A percentile compares a stretch with the other conserved stretches of the same genome.
phyloP scores from a whole-genome alignment of 768 basidiomycete genomes.

The Tulasnella sp. region DNA sequence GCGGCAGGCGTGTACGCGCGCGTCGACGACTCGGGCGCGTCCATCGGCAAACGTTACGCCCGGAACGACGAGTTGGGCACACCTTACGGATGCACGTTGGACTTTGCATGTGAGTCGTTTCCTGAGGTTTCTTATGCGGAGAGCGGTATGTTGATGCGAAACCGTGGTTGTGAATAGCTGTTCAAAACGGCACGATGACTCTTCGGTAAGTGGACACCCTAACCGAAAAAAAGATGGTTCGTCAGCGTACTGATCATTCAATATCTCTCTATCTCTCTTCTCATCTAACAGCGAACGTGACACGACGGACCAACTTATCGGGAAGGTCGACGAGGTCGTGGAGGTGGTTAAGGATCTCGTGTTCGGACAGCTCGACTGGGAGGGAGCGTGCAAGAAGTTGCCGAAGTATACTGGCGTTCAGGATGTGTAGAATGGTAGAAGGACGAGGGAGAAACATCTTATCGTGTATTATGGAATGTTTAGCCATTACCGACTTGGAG shows the following conservation, averaged over 20 bases:
- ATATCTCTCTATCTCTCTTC: neutral
- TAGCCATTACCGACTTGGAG: neutral
- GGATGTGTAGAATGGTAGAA: slow-evolving; percentile 36
- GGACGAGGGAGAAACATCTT: neutral
- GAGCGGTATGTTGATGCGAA: neutral
- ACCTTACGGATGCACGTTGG: slow-evolving; percentile 90
- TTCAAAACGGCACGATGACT: slow-evolving; percentile 88
- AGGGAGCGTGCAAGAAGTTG: slow-evolving; percentile 55
- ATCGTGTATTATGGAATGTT: neutral
- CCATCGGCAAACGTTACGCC: slow-evolving; percentile 94
- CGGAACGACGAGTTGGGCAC: slow-evolving; percentile 98
- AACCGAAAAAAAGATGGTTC: too few species aligned
- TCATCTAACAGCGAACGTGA: slow-evolving; percentile 74
- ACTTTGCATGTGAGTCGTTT: slow-evolving; percentile 68
- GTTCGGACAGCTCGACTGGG: slow-evolving; percentile 65
- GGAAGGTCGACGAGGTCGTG: slow-evolving; percentile 80
- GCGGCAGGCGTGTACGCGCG: slow-evolving; percentile 81
- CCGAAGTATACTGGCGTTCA: slow-evolving; percentile 83
- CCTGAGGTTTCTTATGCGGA: neutral
- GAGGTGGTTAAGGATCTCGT: slow-evolving; percentile 67
- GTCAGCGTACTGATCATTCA: neutral
- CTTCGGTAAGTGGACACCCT: slow-evolving; percentile 50
- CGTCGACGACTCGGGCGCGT: slow-evolving; percentile 90
- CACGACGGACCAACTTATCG: slow-evolving; percentile 87
- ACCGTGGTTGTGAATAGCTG: slow-evolving; percentile 37